Evolutionary conservation across 768 basidiomycete genomes (phyloP), one percentile per base, ranked within the genome.

Genomic region (Russula brevipes): DNA sequence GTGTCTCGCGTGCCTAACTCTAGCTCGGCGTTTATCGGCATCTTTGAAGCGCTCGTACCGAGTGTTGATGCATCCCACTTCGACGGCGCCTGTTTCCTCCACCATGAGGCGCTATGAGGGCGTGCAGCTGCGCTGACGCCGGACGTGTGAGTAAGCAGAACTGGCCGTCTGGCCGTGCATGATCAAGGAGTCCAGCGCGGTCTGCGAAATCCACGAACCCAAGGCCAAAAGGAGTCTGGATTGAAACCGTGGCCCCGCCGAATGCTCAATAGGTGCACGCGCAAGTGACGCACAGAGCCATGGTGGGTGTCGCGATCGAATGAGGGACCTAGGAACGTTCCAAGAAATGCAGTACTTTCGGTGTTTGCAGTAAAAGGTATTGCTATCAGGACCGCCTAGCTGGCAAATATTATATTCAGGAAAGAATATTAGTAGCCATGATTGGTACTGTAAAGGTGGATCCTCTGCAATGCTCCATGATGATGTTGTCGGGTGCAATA

Each of bases 71-170:
- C 45, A 52, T 47, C 46, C 30, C 14, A 24, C 24, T 24, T 8
- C 14, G 17, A 41, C n/a, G 30, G 42, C 31, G 50, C 41, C 42
- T 4, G 30, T 12, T 53, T 45, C 51, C 30, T 11, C 8, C 42
- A 8, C 38, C 42, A 44, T 17, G 30, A 30, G 30, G 30, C 38
- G 12, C 38, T 7, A 1, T 9, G 41, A 12, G 6, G 5, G 3
- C 3, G 2, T 35, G 16, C 24, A n/a, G 39, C 14, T 44, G 47
- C 61, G 54, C 49, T 56, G 35, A 38, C 38, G 31, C 14, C 61
- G 61, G 51, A 63, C n/a, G 30, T 9, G 51, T 58, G 39, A 12
- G 45, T 59, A 63, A 59, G 61, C 52, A 46, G n/a, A 2, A 24
- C 24, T 24, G 24, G 24, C 24, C 24, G 24, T 24, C 38, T 4